Evolutionary conservation across 2,329 filamentous ascomycete species (phyloP), one percentile per base, ranked within the genome.

Genomic region (Cladophialophora bantiana): DNA sequence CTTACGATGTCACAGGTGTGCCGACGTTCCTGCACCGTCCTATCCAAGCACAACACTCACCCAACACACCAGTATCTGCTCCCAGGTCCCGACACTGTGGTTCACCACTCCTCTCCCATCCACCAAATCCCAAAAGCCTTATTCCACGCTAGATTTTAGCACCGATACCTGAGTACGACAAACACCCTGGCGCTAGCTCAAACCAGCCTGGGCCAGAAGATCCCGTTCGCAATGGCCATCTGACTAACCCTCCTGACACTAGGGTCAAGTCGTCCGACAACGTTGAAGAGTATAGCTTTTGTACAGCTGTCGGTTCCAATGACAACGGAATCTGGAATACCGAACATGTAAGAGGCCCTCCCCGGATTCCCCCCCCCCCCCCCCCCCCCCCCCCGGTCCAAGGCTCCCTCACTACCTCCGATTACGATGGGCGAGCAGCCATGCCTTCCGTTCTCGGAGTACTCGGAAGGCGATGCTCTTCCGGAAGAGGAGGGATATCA

Each of bases 81-180:
- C 18, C 36, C 18, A 36, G 45, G 34, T 38, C n/a, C 59, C 59
- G 45, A 61, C 59, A 53, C 9, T 53, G 32, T 52, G 59, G 59
- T 61, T 61, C 31, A 35, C 48, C 18, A 52, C 38, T 40, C 31
- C 58, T 60, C 58, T 48, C 34, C 34, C 32, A 31, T n/a, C 58
- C 26, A 34, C 26, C 10, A 36, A 53, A 59, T 45, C 50, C 50
- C n/a, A 20, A 36, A 48, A 13, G 26, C 59, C 40, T 62, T 36
- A 42, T 35, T 38, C 35, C 31, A 36, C 59, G 36, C 59, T 62
- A 62, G 42, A 32, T 42, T 50, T 56, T 62, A 62, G 59, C 52
- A 62, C 36, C 35, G 20, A 60, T 40, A 60, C 57, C 2, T 26
- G 57, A 60, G 57, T 7, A 45, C 38, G 12, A 34, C 18, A 20